Evolutionary conservation across 2,329 filamentous ascomycete species (phyloP).

Genomic region (Diaporthe velutina): DNA sequence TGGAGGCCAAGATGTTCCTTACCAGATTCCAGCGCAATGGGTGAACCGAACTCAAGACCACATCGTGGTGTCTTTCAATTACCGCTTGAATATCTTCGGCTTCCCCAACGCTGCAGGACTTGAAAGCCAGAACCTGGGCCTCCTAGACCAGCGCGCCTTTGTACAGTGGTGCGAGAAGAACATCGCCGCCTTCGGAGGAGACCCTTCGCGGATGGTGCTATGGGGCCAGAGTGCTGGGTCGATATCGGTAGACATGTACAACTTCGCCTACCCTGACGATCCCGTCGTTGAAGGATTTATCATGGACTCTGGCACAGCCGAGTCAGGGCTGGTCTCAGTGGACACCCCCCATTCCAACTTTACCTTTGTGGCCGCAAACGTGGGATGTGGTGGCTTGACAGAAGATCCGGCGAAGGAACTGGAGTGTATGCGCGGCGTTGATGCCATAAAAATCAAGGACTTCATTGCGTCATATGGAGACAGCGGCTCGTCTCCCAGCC

Average conservation of each 20-base stretch:
- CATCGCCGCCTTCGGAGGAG: slow-evolving; percentile 56
- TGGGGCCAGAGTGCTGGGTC: slow-evolving; percentile 47
- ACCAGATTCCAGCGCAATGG: slow-evolving; percentile 55
- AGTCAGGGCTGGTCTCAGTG: background rate
- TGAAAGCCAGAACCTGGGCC: slow-evolving; percentile 34
- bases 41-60: slow-evolving; percentile 51
- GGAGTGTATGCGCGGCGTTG: slow-evolving; percentile 47
- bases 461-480: slow-evolving; percentile 45
- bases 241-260: slow-evolving; percentile 43
- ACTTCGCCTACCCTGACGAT: slow-evolving; percentile 45
- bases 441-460: slow-evolving; percentile 45
- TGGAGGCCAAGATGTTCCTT: slow-evolving; percentile 53
- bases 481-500: slow-evolving; percentile 31
- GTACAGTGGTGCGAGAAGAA: slow-evolving; percentile 54
- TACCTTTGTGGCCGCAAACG: slow-evolving; percentile 46
- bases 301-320: slow-evolving; percentile 40
- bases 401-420: slow-evolving; percentile 43
- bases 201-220: slow-evolving; percentile 52
- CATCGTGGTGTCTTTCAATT: slow-evolving; percentile 55
- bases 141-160: slow-evolving; percentile 40
- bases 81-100: slow-evolving; percentile 47
- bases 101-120: slow-evolving; percentile 46
- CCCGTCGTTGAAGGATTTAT: slow-evolving; percentile 41
- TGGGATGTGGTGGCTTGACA: slow-evolving; percentile 45
- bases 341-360: slow-evolving; percentile 44